These are phyloP conservation scores for Aspergillus phoenicis DNA, from an alignment of 2,329 filamentous ascomycete genomes.

Conservation along the genomic window DNA sequence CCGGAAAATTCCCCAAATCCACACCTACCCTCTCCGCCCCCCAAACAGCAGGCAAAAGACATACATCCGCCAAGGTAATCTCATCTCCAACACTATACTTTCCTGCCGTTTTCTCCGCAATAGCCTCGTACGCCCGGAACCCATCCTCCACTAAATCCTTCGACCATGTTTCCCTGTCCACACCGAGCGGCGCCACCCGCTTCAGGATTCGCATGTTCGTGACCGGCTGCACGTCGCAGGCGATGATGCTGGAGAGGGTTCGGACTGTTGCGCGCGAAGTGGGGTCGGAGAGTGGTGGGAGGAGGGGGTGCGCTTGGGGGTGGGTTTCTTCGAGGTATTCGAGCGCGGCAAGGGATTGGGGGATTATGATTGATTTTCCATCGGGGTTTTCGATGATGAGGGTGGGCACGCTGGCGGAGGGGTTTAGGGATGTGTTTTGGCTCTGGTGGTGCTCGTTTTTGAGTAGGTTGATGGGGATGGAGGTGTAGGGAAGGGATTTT, in stretches of 20 bases:
- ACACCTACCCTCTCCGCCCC: conserved; percentile 59
- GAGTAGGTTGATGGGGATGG: conserved; percentile 57
- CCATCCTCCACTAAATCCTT: conserved; percentile 55
- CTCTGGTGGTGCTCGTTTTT: conserved; percentile 54
- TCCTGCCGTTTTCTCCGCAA: conserved; percentile 45
- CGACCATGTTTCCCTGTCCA: conserved; percentile 54
- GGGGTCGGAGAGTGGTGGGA: conserved; percentile 49
- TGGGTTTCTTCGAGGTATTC: conserved; percentile 64
- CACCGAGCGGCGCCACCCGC: conserved; percentile 50
- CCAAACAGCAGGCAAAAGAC: conserved; percentile 61
- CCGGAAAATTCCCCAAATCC: conserved; percentile 54
- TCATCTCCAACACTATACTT: conserved; percentile 59
- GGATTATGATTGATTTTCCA: conserved; percentile 44
- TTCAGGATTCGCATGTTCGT: conserved; percentile 60
- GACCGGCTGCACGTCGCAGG: conserved; percentile 61
- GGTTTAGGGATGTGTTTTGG: conserved; percentile 54
- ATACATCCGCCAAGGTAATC: conserved; percentile 61
- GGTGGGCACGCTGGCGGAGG: conserved; percentile 58
- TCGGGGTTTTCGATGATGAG: conserved; percentile 43
- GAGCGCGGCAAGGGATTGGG: conserved; percentile 62
- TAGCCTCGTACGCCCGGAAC: conserved; percentile 58
- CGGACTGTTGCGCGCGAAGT: conserved; percentile 54
- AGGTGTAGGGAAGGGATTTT: conserved; percentile 55
- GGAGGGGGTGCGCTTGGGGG: conserved; percentile 48
- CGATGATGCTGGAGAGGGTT: conserved; percentile 57